Evolutionary conservation across 805 yeast species (phyloP), one percentile per base, ranked within the genome.

Genomic region (Pichia occidentalis): DNA sequence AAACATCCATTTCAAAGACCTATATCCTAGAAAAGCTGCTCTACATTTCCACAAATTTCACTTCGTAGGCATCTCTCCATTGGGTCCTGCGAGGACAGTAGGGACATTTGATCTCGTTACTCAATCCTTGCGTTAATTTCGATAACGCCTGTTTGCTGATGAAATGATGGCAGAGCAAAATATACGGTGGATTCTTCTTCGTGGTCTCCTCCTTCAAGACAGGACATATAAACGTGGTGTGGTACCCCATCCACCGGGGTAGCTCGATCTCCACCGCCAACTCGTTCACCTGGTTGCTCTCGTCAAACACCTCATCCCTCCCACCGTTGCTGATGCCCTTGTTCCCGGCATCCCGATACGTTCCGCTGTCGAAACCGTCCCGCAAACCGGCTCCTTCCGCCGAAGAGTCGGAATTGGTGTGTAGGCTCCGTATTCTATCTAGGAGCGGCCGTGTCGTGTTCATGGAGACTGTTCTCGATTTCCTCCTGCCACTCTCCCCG

Each of bases 201-300:
- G 82, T 77, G 2, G 79, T 71, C 49, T 78, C 83, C 42, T 76
- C 80, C 50, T 76, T 77, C 12, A 73, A 61, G 2, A 79, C 80
- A 0, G 86, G 86, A 51, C 86, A 79, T 4, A 79, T 80, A 49
- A 77, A 79, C 2, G 78, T 65, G 1, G 83, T 48, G 34, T 47
- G 50, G 27, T 43, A 42, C 9, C 32, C 30, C 16, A 45, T 29
- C 35, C 40, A 27, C 17, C 31, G 9, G 8, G 50, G 50, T 16
- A 47, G 17, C 7, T 39, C 40, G 11, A 45, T 37, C 19, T 45
- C 50, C 24, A 45, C 32, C 12, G 50, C 49, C 13, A 80, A 52
- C 54, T 80, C 86, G 48, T 6, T 19, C n/a, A 30, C 21, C 13
- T 25, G 20, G 13, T 34, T 26, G 8, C 14, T 17, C 7, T 17